Evolutionary conservation across 129 eudicot genomes (phyloP).

Genomic region (Apium graveolens): DNA sequence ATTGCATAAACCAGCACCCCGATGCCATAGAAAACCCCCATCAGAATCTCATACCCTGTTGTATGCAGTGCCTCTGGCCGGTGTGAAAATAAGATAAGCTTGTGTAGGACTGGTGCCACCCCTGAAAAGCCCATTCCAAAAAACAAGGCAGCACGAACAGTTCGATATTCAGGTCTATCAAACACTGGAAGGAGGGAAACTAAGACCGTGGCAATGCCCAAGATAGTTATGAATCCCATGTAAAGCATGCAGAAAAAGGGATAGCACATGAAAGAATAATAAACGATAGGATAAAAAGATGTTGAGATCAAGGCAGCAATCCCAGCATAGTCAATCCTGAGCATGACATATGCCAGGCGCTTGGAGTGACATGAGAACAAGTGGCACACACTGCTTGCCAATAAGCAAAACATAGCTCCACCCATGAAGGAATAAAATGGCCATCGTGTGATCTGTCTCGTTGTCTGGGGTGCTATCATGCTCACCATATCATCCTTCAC

Average conservation of each 20-base stretch:
- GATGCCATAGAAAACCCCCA: constrained; percentile 78
- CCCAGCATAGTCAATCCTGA: constrained; percentile 90
- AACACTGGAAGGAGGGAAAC: constrained; percentile 79
- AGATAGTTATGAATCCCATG: constrained; percentile 68
- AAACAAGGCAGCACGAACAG: constrained; percentile 57
- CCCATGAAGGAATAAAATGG: constrained; percentile 95
- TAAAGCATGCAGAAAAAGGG: constrained; percentile 90
- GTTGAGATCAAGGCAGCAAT: constrained; percentile 93
- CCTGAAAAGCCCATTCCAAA: constrained; percentile 95
- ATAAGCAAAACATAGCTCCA: constrained; percentile 91
- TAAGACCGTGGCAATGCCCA: constrained; percentile 57
- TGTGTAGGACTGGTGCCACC: constrained; percentile 72
- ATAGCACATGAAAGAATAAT: constrained; percentile 98
- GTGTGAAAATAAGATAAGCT: constrained; percentile 65
- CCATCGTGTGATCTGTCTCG: constrained; percentile 84
- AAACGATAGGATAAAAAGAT: constrained; percentile 90
- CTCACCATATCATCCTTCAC: constrained; percentile 74
- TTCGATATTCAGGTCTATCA: constrained; percentile 70
- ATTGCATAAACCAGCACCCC: constrained; percentile 87
- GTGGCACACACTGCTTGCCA: constrained; percentile 93
- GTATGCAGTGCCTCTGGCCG: constrained; percentile 85
- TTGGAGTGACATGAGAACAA: constrained; percentile 85
- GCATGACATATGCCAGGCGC: constrained; percentile 79
- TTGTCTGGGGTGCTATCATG: constrained; percentile 60
- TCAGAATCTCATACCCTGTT: constrained; percentile 79